These are phyloP conservation scores for Secale cereale DNA, from an alignment of 176 grass and related monocot genomes.

Conservation along the genomic window DNA sequence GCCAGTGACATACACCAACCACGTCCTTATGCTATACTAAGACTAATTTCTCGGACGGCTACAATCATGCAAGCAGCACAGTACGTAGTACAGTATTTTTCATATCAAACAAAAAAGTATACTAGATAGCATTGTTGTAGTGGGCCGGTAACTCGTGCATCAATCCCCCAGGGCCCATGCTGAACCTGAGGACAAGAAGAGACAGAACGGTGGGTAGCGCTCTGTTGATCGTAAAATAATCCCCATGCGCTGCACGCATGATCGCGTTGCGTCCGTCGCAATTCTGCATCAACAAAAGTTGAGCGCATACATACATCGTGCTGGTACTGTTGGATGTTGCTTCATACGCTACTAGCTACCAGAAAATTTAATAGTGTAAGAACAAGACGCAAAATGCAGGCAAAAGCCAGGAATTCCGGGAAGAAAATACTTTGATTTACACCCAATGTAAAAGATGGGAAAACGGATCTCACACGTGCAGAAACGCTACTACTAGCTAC, in stretches of 20 bases:
- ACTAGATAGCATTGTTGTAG: not conserved
- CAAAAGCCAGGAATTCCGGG: not conserved
- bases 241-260: slow-evolving; percentile 16
- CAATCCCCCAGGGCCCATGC: not conserved
- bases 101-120: too few species aligned
- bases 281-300: not conserved
- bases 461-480: not conserved
- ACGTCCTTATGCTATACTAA: not conserved
- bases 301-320: not conserved
- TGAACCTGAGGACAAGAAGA: not conserved
- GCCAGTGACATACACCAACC: not conserved
- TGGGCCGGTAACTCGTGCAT: not conserved
- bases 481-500: not conserved
- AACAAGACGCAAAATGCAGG: not conserved
- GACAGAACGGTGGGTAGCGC: slow-evolving; percentile 27
- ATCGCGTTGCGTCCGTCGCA: not conserved
- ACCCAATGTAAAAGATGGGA: not conserved
- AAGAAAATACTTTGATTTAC: not conserved
- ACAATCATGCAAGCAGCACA: not conserved
- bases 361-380: not conserved
- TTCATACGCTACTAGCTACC: not conserved
- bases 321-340: not conserved
- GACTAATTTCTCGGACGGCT: slow-evolving; percentile 12
- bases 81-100: too few species aligned
- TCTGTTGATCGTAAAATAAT: slow-evolving; percentile 1